These are phyloP conservation scores for Auricularia sp. DNA, from an alignment of 768 basidiomycete genomes.

Conservation along the genomic window DNA sequence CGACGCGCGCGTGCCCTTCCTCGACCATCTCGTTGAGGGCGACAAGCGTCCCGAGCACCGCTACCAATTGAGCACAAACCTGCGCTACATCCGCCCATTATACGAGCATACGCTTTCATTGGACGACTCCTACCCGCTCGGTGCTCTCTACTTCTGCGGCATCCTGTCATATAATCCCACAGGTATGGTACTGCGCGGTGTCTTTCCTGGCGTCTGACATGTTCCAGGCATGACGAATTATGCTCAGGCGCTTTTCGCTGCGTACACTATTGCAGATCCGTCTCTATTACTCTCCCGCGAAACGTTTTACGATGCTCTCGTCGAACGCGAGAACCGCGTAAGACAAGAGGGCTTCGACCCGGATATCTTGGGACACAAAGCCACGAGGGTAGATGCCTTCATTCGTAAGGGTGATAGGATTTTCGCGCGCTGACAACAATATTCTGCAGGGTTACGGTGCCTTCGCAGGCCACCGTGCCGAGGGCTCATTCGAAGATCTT, in stretches of 20 bases:
- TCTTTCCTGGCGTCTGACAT: no score
- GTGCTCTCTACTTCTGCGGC: constrained; percentile 46
- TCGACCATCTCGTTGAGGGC: constrained; percentile 10
- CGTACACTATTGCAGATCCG: constrained; percentile 35
- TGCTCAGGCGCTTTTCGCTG: constrained; percentile 41
- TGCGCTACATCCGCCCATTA: constrained; percentile 45
- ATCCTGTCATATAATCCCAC: constrained; percentile 36
- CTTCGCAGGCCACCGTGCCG: neutral
- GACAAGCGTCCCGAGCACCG: constrained; percentile 3
- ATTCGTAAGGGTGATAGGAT: no score
- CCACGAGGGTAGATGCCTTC: no score
- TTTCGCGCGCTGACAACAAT: no score
- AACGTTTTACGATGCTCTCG: constrained; percentile 32
- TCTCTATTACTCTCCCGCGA: constrained; percentile 32
- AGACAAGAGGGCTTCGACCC: constrained; percentile 38
- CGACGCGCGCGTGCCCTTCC: constrained; percentile 42
- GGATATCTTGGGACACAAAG: constrained; percentile 35
- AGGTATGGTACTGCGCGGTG: no score
- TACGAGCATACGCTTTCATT: constrained; percentile 45
- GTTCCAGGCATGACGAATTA: constrained; percentile 22
- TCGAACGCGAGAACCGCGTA: constrained; percentile 30
- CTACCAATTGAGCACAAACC: constrained; percentile 34
- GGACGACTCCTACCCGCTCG: constrained; percentile 35
- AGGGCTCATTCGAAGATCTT: neutral
- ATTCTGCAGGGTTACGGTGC: neutral